These are phyloP conservation scores for Vararia minispora DNA, from an alignment of 768 basidiomycete genomes.

Conservation along the genomic window DNA sequence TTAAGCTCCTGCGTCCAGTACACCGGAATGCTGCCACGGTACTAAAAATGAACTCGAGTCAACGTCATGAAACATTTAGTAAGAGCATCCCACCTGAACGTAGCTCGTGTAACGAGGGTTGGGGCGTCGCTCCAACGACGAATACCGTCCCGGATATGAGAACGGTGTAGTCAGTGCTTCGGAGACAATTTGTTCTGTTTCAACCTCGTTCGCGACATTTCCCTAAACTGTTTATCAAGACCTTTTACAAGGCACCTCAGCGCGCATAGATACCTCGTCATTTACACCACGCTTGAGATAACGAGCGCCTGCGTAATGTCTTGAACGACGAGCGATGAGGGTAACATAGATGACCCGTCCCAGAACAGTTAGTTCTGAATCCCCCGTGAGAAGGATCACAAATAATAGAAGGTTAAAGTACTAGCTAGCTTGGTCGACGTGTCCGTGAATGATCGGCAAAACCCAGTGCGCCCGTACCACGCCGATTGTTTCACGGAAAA, in stretches of 20 bases:
- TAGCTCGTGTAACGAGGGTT: slow-evolving; percentile 91
- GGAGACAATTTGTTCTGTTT: slow-evolving; percentile 95
- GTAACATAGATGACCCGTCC: slow-evolving; percentile 88
- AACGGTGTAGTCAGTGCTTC: slow-evolving; percentile 86
- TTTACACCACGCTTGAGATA: slow-evolving; percentile 94
- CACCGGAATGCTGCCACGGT: slow-evolving; percentile 90
- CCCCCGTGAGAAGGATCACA: not conserved
- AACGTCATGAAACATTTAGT: not conserved
- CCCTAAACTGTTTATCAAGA: slow-evolving; percentile 39
- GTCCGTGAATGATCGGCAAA: slow-evolving; percentile 86
- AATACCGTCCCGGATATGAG: slow-evolving; percentile 48
- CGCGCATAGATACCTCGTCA: slow-evolving; percentile 49
- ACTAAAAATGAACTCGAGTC: slow-evolving; percentile 30
- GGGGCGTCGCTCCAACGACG: slow-evolving; percentile 32
- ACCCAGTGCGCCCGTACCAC: slow-evolving; percentile 68
- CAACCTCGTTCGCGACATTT: slow-evolving; percentile 97
- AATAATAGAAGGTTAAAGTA: slow-evolving; percentile 6
- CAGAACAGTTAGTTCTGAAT: slow-evolving; percentile 82
- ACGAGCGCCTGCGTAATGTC: slow-evolving; percentile 92
- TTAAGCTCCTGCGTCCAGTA: slow-evolving; percentile 95
- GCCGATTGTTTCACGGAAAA: slow-evolving; percentile 38
- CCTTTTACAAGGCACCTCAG: not conserved
- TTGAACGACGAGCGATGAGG: slow-evolving; percentile 87
- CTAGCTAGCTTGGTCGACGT: slow-evolving; percentile 97
- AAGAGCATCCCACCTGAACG: slow-evolving; percentile 54